Conservation (phyloP, 345 rosid species). For the Hirschfeldia incana region DNA sequence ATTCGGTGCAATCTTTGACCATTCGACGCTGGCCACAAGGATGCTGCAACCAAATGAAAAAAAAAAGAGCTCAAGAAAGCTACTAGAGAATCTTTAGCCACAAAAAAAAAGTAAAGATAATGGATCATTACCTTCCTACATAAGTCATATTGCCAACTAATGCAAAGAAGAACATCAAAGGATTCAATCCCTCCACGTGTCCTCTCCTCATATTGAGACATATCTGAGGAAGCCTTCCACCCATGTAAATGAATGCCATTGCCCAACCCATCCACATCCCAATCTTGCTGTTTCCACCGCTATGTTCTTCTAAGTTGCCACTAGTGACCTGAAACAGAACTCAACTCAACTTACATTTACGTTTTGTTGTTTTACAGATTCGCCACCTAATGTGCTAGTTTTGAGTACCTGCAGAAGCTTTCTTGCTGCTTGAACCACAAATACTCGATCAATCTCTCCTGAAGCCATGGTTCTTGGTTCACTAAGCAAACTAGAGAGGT, state of each 20-base stretch:
- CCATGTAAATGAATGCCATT: slow-evolving; percentile 89
- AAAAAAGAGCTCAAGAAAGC: neutral
- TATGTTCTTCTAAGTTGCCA: slow-evolving; percentile 35
- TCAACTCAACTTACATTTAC: neutral
- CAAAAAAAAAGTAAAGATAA: neutral
- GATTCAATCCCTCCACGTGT: slow-evolving; percentile 83
- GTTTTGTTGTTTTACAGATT: no score
- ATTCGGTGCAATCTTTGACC: slow-evolving; percentile 68
- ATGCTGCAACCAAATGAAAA: slow-evolving; percentile 48
- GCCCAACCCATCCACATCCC: slow-evolving; percentile 79
- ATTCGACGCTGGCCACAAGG: slow-evolving; percentile 60
- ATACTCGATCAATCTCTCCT: slow-evolving; percentile 46
- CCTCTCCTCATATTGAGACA: slow-evolving; percentile 81
- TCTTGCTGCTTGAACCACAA: slow-evolving; percentile 51
- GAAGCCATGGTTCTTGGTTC: slow-evolving; percentile 27
- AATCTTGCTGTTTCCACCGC: slow-evolving; percentile 26
- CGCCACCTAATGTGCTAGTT: no score
- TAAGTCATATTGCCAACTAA: slow-evolving; percentile 74
- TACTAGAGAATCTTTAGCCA: neutral
- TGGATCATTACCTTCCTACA: slow-evolving; percentile 62
- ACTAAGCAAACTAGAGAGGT: slow-evolving; percentile 39
- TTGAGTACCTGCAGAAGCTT: slow-evolving; percentile 39
- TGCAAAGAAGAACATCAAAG: slow-evolving; percentile 83
- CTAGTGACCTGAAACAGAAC: slow-evolving; percentile 46
- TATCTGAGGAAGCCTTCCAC: slow-evolving; percentile 90